A percentile compares a stretch with the other conserved stretches of the same genome.
These are phyloP conservation scores for Saccharomycopsis guyanensis DNA, from an alignment of 805 yeast species.

Conservation along the genomic window DNA sequence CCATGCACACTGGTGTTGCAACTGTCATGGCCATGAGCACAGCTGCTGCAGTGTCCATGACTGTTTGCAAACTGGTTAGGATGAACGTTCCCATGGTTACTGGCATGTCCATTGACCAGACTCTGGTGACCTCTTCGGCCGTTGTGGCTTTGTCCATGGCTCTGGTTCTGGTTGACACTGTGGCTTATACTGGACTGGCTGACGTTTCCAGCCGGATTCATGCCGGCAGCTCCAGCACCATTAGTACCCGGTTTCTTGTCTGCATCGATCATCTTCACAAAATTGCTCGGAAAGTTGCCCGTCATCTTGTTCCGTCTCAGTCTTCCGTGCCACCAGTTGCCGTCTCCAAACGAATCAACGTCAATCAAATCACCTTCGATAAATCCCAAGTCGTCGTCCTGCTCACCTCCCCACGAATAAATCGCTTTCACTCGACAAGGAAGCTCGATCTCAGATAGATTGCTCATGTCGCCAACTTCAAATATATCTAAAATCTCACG, in stretches of 20 bases:
- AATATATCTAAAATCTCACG: too few relatives aligned
- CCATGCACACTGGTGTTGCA: not conserved
- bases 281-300: slow-evolving; percentile 85
- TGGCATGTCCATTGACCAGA: not conserved
- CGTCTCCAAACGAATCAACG: slow-evolving; percentile 72
- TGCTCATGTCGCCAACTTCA: not conserved
- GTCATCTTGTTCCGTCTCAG: slow-evolving; percentile 70
- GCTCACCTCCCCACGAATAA: slow-evolving; percentile 92
- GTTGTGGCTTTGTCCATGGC: too few relatives aligned
- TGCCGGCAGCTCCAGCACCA: too few relatives aligned
- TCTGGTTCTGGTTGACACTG: too few relatives aligned
- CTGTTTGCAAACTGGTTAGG: too few relatives aligned
- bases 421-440: slow-evolving; percentile 76
- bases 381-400: slow-evolving; percentile 84
- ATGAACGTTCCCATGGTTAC: not conserved
- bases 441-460: slow-evolving; percentile 24
- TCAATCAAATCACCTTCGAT: slow-evolving; percentile 90
- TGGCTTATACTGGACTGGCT: too few relatives aligned
- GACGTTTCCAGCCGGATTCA: too few relatives aligned
- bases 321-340: slow-evolving; percentile 87
- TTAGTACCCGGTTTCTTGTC: too few relatives aligned
- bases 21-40: not conserved
- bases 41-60: too few relatives aligned
- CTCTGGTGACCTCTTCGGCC: too few relatives aligned
- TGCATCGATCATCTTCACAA: slow-evolving; percentile 52